Evolutionary conservation across 2,329 filamentous ascomycete species (phyloP), one percentile per base, ranked within the genome.

Genomic region (Ascochyta viciae-villosae): DNA sequence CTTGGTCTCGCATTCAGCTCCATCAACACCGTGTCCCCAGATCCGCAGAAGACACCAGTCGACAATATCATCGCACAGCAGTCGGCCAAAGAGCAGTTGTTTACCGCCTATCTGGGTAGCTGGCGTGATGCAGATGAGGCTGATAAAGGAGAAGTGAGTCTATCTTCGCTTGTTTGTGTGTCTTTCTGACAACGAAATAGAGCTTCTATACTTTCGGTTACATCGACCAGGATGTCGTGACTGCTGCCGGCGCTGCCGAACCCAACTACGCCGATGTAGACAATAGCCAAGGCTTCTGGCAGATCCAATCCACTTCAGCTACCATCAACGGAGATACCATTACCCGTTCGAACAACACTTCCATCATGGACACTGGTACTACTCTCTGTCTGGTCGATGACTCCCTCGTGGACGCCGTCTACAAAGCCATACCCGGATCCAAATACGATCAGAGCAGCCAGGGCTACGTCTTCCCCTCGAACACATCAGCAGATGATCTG

Each of bases 311-410:
- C 5, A 77, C 78, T 16, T 83, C 82, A 29, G 77, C 77, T 23
- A 70, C 86, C 41, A 85, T 84, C 50, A 72, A 74, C 49, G 70
- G 71, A 16, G 35, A 64, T 12, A 65, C 76, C 67, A 74, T 79
- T 42, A 47, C 37, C 19, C 59, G 66, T 5, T 58, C 54, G 4
- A 31, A 37, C n/a, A 69, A 76, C 38, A 64, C 74, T 39, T 70
- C 77, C 44, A 81, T 86, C 71, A 85, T 85, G 68, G 88, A 90
- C 74, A 90, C 88, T 1, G 88, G 88, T 37, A 89, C 88, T 37
- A 87, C 87, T 0, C 84, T 90, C 26, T 75, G 88, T 49, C 78
- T 89, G 44, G 74, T 88, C 9, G 83, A 84, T 12, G 74, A 81
- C 57, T 59, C 67, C n/a, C 77, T 87, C 49, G 81, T 85, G 57